Evolutionary conservation across 306 rosid species (phyloP).

Genomic region (Mimosa bimucronata): DNA sequence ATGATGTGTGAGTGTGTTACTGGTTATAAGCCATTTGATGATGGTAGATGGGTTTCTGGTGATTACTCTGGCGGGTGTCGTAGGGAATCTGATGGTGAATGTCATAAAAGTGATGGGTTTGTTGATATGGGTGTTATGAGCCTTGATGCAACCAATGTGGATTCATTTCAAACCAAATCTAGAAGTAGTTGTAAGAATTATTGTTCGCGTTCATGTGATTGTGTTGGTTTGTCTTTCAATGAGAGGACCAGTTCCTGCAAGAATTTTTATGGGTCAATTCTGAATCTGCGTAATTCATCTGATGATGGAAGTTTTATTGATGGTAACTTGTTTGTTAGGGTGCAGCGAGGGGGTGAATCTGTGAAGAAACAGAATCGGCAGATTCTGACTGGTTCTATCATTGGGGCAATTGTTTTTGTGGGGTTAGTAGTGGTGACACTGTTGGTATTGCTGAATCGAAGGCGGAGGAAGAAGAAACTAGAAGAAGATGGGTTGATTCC

Average conservation of each 20-base stretch:
- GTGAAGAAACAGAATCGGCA: constrained; percentile 33
- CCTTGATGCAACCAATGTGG: constrained; percentile 38
- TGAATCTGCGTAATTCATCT: constrained; percentile 58
- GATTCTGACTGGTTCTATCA: constrained; percentile 45
- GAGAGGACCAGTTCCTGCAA: constrained; percentile 45
- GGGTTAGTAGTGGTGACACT: constrained; percentile 43
- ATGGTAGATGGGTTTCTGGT: constrained; percentile 49
- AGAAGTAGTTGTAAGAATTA: constrained; percentile 43
- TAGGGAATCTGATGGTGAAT: constrained; percentile 16
- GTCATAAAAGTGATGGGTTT: constrained; percentile 47
- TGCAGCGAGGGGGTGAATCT: constrained; percentile 22
- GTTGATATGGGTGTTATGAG: constrained; percentile 44
- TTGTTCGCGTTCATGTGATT: constrained; percentile 57
- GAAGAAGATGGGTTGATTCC: constrained; percentile 53
- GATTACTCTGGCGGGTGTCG: constrained; percentile 64
- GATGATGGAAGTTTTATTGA: constrained; percentile 9
- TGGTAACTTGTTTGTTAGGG: constrained; percentile 52
- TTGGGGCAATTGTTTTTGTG: constrained; percentile 49
- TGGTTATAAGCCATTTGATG: constrained; percentile 57
- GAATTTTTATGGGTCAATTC: constrained; percentile 50
- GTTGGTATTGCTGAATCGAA: constrained; percentile 49
- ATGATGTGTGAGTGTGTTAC: constrained; percentile 49
- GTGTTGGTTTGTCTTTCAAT: constrained; percentile 55
- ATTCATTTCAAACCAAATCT: constrained; percentile 7
- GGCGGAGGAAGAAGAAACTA: constrained; percentile 34